Evolutionary conservation across 2,329 filamentous ascomycete genomes (phyloP), one percentile per base, ranked within the genome.

Genomic region (Didymella segeticola): DNA sequence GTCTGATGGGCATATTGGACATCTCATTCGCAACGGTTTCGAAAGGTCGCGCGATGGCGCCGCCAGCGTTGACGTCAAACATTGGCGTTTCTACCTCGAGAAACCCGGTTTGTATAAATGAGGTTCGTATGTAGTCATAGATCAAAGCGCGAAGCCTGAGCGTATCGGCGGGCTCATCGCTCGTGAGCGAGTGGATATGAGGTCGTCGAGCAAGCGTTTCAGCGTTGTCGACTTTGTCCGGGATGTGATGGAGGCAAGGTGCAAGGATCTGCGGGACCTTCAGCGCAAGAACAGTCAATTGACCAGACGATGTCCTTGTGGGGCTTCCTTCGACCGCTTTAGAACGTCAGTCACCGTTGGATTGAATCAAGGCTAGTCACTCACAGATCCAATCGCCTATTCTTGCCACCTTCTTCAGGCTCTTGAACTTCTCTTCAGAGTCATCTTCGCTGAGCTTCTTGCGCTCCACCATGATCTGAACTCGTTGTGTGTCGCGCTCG

Each of bases 71-170:
- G 39, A 88, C 86, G 7, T 90, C 88, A 46, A 99, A 81, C 52
- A 98, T 91, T 0, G 95, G 95, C 0, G 95, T 99, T 64, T 89
- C 90, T 39, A 98, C 92, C 76, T 97, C 93, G 47, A 92, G 79
- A 68, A 97, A 97, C 5, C 83, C 82, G 38, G 84, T 81, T 8
- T 85, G 80, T 55, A 90, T 80, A 49, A 98, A 85, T 71, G 89
- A 91, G 45, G 85, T 82, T 29, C 91, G 86, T 60, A 98, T 81
- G 61, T 85, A 84, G 53, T 87, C 86, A 59, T 91, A 87, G 55
- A 98, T 84, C 30, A 86, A 79, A 0, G 91, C 87, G 29, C 93
- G 87, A 20, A 95, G 80, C 26, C 87, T 83, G 43, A 98, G 78
- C 1, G 87, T 85, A 67, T 95, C 86, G 11, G 86, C 79, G 2